Conservation (phyloP, 2,329 filamentous ascomycete species). For the Lasiodiplodia sp. region DNA sequence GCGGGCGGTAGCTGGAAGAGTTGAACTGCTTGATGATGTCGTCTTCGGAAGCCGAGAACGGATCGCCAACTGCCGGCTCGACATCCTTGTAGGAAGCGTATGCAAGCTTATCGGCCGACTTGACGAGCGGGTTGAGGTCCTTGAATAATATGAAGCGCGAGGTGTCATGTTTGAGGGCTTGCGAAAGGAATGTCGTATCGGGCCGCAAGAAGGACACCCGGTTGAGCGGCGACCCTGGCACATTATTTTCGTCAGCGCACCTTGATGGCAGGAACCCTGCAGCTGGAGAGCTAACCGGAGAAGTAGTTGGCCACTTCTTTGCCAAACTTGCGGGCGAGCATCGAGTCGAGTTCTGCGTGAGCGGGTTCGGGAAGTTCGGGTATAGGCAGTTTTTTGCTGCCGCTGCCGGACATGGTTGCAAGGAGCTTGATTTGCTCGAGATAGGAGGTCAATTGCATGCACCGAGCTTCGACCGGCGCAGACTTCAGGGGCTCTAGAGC, state of each 20-base stretch:
- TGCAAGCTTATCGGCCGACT: slow-evolving; percentile 67
- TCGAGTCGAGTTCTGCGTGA: slow-evolving; percentile 67
- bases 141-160: slow-evolving; percentile 81
- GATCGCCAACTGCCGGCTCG: slow-evolving; percentile 73
- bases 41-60: slow-evolving; percentile 75
- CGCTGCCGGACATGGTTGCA: slow-evolving; percentile 26
- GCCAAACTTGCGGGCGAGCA: slow-evolving; percentile 80
- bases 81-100: slow-evolving; percentile 75
- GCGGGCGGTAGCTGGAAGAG: slow-evolving; percentile 70
- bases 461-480: slow-evolving; percentile 25
- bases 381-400: slow-evolving; percentile 36
- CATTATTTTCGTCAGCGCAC: slow-evolving; percentile 18
- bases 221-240: slow-evolving; percentile 73
- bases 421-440: slow-evolving; percentile 25
- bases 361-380: slow-evolving; percentile 65
- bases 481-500: slow-evolving; percentile 4
- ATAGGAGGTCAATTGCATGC: slow-evolving; percentile 31
- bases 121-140: slow-evolving; percentile 75
- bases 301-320: slow-evolving; percentile 86
- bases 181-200: slow-evolving; percentile 73
- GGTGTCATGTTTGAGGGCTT: slow-evolving; percentile 70
- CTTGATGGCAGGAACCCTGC: neutral
- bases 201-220: slow-evolving; percentile 78
- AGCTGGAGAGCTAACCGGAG: slow-evolving; percentile 52
- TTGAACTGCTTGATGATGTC: slow-evolving; percentile 77